Evolutionary conservation across 345 rosid species (phyloP), one percentile per base, ranked within the genome.

Genomic region (Bruguiera sexangula): DNA sequence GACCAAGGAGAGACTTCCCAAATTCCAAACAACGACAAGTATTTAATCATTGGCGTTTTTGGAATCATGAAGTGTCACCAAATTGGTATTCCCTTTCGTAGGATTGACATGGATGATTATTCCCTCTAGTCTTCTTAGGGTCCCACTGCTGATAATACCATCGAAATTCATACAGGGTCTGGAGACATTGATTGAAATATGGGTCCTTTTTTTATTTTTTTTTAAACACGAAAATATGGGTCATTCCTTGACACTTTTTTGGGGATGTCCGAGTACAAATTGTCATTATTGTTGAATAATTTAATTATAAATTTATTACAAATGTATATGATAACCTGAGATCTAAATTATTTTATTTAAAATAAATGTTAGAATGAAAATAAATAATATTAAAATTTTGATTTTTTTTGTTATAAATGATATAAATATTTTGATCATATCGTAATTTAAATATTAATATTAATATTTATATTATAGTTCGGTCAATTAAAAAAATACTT

Each of bases 51-150:
- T 69, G 75, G 50, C 6, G 59, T 66, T 68, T 68, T 30, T 48
- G 63, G 61, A 75, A 65, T 72, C 3, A 37, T 4, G 71, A 72
- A 64, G 19, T 52, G 65, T 63, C 67, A 30, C 75, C 72, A 27
- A 67, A 77, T 66, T 71, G 66, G n/a, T 71, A 59, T 26, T 73
- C 20, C 11, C 54, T 20, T 65, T 62, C 24, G 67, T 76, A 74
- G 82, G 77, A 70, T 80, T 78, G 82, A 70, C 84, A 83, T 69
- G 55, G 78, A 69, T 72, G 39, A 73, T 74, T 71, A 76, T 60
- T 22, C 4, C 9, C 46, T 19, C 37, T 50, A 39, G 66, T 63
- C 65, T 64, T 55, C 55, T 20, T 60, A 50, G 34, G 80, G 73
- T 43, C 77, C 78, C 68, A 37, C 36, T 2, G 37, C n/a, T 64